These are phyloP conservation scores for Claviceps capensis DNA, from an alignment of 2,329 filamentous ascomycete species.

Conservation along the genomic window DNA sequence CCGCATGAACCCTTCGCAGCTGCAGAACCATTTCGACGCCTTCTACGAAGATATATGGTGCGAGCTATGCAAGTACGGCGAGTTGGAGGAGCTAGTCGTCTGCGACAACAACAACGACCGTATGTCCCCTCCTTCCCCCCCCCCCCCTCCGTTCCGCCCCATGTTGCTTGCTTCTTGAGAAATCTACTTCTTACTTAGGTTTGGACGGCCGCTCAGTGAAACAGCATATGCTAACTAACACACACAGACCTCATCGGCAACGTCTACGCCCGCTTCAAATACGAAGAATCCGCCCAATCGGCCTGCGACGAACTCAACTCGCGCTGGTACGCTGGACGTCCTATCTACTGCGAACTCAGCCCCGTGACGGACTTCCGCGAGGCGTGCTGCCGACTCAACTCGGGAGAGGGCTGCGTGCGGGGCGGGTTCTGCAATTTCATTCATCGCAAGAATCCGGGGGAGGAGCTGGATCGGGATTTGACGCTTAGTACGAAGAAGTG, in stretches of 20 bases:
- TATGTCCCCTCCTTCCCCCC: constrained; percentile 29
- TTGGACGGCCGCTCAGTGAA: too few relatives aligned
- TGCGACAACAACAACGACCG: constrained; percentile 99
- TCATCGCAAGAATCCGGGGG: constrained; percentile 84
- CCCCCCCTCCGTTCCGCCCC: too few relatives aligned
- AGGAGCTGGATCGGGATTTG: constrained; percentile 80
- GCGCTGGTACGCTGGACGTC: constrained; percentile 91
- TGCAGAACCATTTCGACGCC: constrained; percentile 98
- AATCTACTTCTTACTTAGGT: background rate
- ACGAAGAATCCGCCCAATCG: constrained; percentile 88
- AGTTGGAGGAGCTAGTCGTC: constrained; percentile 93
- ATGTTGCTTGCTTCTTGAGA: too few relatives aligned
- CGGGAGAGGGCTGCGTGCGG: constrained; percentile 85
- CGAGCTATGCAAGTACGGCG: constrained; percentile 97
- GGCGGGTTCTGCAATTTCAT: constrained; percentile 99
- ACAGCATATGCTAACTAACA: constrained; percentile 11
- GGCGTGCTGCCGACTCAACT: constrained; percentile 90
- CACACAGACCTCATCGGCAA: constrained; percentile 80
- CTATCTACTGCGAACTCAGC: constrained; percentile 94
- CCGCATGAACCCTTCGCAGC: constrained; percentile 90
- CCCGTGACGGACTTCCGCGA: constrained; percentile 97
- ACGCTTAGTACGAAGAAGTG: constrained; percentile 91
- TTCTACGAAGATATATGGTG: constrained; percentile 99
- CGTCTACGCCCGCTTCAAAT: constrained; percentile 99
- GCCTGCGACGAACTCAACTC: constrained; percentile 90